Percentiles rank a stretch among this genome's conserved stretches.
These are phyloP conservation scores for Cinchona pubescens DNA, from an alignment of 257 asterid genomes.

Conservation along the genomic window DNA sequence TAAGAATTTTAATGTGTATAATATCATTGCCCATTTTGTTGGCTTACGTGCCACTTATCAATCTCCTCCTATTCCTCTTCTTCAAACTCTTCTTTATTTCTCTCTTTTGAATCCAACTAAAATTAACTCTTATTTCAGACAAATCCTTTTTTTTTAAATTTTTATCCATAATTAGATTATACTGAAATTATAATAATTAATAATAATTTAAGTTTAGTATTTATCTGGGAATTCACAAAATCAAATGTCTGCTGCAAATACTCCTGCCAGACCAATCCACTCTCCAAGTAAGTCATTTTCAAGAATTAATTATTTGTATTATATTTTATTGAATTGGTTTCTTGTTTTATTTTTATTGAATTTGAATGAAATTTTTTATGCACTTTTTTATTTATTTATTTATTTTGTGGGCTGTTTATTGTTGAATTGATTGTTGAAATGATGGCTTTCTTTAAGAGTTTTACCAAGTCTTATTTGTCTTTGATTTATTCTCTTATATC, in stretches of 20 bases:
- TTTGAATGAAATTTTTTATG: constrained; percentile 34
- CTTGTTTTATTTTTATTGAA: background rate
- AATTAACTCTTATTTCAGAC: too few relatives aligned
- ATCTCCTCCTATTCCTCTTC: background rate
- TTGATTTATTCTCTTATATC: constrained; percentile 36
- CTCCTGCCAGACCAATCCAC: constrained; percentile 29
- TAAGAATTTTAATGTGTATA: too few relatives aligned
- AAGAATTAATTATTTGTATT: background rate
- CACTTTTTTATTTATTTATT: background rate
- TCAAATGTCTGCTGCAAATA: constrained; percentile 42
- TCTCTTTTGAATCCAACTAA: background rate
- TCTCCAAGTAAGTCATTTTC: constrained; percentile 42
- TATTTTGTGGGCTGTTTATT: constrained; percentile 19
- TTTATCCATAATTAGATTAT: too few relatives aligned
- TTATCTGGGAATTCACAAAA: constrained; percentile 23
- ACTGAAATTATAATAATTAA: background rate
- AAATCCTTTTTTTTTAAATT: too few relatives aligned
- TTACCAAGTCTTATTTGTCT: constrained; percentile 38
- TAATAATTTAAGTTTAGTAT: background rate
- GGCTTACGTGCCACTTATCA: too few relatives aligned
- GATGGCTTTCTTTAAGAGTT: constrained; percentile 34
- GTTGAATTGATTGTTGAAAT: constrained; percentile 27
- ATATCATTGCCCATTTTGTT: too few relatives aligned
- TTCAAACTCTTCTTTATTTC: constrained; percentile 1
- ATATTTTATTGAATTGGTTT: background rate